Conservation (phyloP, 139 green algal genomes). For the Chlorella vulgaris region DNA sequence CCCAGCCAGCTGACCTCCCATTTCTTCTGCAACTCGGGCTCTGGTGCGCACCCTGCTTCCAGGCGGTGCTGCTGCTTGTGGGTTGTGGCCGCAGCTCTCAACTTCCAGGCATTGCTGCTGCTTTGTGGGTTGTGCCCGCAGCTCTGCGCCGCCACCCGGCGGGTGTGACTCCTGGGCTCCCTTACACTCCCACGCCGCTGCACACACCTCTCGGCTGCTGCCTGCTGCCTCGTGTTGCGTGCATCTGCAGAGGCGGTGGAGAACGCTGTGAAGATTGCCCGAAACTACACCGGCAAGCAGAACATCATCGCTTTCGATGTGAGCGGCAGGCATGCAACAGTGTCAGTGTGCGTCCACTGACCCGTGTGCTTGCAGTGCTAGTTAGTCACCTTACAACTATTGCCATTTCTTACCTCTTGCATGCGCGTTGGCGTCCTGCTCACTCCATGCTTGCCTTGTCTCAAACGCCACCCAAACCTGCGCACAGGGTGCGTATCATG, state of each 20-base stretch:
- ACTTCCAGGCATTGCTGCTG: too few relatives aligned
- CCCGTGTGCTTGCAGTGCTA: too few relatives aligned
- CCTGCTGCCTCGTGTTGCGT: neutral
- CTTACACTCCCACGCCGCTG: neutral
- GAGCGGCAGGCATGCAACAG: neutral
- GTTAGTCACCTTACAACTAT: too few relatives aligned
- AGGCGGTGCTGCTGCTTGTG: neutral
- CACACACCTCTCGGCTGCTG: neutral
- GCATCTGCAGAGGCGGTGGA: slow-evolving; percentile 74
- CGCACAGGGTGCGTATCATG: slow-evolving; percentile 83
- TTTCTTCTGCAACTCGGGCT: slow-evolving; percentile 76
- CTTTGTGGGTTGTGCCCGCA: too few relatives aligned
- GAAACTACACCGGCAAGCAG: slow-evolving; percentile 66
- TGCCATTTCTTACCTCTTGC: too few relatives aligned
- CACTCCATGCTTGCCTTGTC: neutral
- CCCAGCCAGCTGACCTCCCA: slow-evolving; percentile 55
- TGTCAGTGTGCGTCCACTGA: too few relatives aligned
- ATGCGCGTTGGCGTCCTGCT: too few relatives aligned
- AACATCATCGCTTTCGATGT: slow-evolving; percentile 87
- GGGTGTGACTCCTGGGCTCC: too few relatives aligned
- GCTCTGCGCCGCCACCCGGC: too few relatives aligned
- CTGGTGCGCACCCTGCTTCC: neutral
- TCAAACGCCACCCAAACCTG: neutral
- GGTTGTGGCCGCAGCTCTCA: too few relatives aligned
- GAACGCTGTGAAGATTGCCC: slow-evolving; percentile 87